Conservation (phyloP, 352 stramenopile genomes). For the Aphanomyces invadans region DNA sequence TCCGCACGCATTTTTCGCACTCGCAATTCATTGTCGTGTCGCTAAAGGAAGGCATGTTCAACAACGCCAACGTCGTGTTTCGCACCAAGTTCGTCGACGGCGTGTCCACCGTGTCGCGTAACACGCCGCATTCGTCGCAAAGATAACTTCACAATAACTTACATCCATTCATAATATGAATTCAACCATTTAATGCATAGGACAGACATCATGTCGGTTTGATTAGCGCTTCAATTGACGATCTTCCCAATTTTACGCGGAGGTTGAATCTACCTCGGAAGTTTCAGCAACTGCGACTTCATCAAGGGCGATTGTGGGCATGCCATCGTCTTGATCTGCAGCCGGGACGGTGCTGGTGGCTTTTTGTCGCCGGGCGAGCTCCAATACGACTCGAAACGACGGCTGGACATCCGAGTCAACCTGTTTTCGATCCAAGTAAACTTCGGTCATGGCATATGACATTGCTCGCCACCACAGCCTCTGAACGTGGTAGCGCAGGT, state of each 20-base stretch:
- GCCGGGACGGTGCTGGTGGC: neutral
- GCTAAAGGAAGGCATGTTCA: constrained; percentile 99
- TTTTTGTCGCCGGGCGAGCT: constrained; percentile 49
- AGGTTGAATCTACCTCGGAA: too few relatives aligned
- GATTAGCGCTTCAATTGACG: too few relatives aligned
- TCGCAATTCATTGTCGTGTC: constrained; percentile 99
- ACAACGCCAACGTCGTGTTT: constrained; percentile 99
- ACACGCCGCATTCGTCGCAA: constrained; percentile 38
- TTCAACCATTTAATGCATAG: too few relatives aligned
- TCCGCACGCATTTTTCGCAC: constrained; percentile 98
- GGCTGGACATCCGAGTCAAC: constrained; percentile 34
- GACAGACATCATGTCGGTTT: too few relatives aligned
- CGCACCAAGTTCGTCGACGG: constrained; percentile 99
- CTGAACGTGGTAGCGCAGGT: constrained; percentile 36
- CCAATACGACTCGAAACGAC: constrained; percentile 44
- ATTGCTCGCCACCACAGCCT: constrained; percentile 55
- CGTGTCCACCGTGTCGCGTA: constrained; percentile 97
- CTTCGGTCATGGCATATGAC: constrained; percentile 45
- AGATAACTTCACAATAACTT: neutral
- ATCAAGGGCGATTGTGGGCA: too few relatives aligned
- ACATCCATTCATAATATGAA: too few relatives aligned
- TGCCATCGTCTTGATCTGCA: constrained; percentile 23
- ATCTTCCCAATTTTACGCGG: too few relatives aligned
- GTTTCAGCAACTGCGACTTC: constrained; percentile 10
- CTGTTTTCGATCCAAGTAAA: constrained; percentile 41